Evolutionary conservation across 225 moss, liverwort and hornwort species (phyloP).

Genomic region (Antitrichia curtipendula): DNA sequence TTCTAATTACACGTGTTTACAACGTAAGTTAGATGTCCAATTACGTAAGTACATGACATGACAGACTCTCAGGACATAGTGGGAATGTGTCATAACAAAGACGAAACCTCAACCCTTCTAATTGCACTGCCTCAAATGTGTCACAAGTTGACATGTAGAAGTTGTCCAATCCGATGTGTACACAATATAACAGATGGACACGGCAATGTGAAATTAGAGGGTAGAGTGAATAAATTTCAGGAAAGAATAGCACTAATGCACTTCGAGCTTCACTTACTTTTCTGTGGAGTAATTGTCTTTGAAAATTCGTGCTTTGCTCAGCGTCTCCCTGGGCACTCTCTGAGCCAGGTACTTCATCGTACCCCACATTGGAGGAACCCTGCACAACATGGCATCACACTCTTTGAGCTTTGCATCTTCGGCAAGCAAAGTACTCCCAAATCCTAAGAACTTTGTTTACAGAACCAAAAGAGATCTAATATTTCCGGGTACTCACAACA

Average conservation of each 20-base stretch:
- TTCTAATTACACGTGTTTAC: not conserved
- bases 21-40: not conserved
- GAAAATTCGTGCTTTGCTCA: slow-evolving; percentile 18
- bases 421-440: not conserved
- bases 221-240: not conserved
- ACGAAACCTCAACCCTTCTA: not conserved
- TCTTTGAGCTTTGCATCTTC: not conserved
- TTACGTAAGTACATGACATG: not conserved
- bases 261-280: slow-evolving; percentile 3
- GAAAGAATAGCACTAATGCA: not conserved
- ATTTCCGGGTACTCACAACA: not conserved
- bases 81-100: not conserved
- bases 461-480: not conserved
- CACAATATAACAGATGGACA: not conserved
- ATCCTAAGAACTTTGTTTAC: not conserved
- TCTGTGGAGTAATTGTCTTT: slow-evolving; percentile 21
- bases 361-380: slow-evolving; percentile 29
- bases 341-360: slow-evolving; percentile 29
- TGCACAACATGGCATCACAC: not conserved
- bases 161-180: not conserved
- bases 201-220: not conserved
- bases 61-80: too few species aligned
- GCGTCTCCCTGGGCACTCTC: slow-evolving; percentile 20
- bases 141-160: not conserved
- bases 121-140: not conserved